Conservation (phyloP, 345 rosid genomes). For the Draba incana region DNA sequence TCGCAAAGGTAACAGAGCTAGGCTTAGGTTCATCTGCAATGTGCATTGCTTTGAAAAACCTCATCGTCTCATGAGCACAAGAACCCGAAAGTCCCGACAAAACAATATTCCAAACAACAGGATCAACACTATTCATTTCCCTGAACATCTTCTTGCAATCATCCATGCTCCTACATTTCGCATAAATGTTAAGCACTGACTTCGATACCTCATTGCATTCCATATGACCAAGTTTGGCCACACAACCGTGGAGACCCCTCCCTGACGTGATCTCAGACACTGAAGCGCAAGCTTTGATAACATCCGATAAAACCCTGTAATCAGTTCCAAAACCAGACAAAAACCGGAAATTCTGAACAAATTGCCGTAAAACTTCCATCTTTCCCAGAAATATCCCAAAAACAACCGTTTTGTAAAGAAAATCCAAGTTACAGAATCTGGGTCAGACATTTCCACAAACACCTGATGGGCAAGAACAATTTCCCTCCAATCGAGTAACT, state of each 20-base stretch:
- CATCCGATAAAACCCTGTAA: constrained; percentile 52
- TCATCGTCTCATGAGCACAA: constrained; percentile 48
- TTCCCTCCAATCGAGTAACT: neutral
- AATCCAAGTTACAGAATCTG: constrained; percentile 35
- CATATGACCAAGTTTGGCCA: constrained; percentile 56
- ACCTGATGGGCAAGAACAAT: constrained; percentile 30
- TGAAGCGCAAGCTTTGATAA: constrained; percentile 65
- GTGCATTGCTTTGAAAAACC: constrained; percentile 58
- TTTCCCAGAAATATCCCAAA: constrained; percentile 30
- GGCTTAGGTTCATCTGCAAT: constrained; percentile 50
- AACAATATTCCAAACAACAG: constrained; percentile 82
- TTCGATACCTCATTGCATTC: constrained; percentile 60
- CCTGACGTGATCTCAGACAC: constrained; percentile 52
- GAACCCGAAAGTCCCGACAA: constrained; percentile 66
- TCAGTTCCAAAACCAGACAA: constrained; percentile 43
- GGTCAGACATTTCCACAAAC: constrained; percentile 55
- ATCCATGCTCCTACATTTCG: constrained; percentile 59
- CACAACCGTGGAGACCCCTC: constrained; percentile 53
- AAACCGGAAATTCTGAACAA: constrained; percentile 45
- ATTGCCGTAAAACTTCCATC: constrained; percentile 47
- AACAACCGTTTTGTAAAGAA: constrained; percentile 28
- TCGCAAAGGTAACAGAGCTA: constrained; percentile 61
- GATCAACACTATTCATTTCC: constrained; percentile 55
- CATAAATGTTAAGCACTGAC: constrained; percentile 77
- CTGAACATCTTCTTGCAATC: constrained; percentile 63